Base-by-base conservation (phyloP, 352 stramenopile genomes). In the Globisporangium acanthophoron region DNA sequence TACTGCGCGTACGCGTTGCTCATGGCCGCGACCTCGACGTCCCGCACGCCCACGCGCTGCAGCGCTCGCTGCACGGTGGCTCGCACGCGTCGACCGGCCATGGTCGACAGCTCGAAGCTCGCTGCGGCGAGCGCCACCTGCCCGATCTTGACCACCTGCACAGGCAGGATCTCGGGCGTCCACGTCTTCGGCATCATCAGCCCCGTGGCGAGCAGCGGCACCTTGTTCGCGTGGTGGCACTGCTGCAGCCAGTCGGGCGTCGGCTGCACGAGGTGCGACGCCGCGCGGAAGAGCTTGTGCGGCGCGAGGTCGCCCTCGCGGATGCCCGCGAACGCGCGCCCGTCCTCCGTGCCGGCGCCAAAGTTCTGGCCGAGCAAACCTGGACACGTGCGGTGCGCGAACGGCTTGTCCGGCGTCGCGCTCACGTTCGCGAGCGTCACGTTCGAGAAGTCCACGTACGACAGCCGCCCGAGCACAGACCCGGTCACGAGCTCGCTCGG, bases 1-100 rank as follows among this genome's bases (percentile, higher is more conserved):
- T 90, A 90, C 33, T 68, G 59, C 27, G 73, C 68, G 58, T 90
- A 90, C 1, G 61, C 76, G 55, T 91, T 90, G 27, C 61, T 80
- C 52, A 85, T 64, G 2, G 76, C 66, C 13, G 65, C 67, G 13
- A 89, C 11, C 56, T 85, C 78, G 0, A 87, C 70, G 58, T 85
- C 64, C 12, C 48, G 76, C 15, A 81, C 68, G 15, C 69, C 68
- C 0, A 43, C 62, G 1, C 33, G n/a, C 3, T 27, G 40, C 5
- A 88, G 45, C 7, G 58, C 73, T 2, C 12, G 54, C 55, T 71
- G 67, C 11, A 87, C 46, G 0, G 76, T 73, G 3, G 56, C 41
- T 18, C 70, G 63, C 16, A 89, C 87, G 6, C 79, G 67, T 21
- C 76, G 62, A 1, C 79, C 79, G n/a, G 77, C 45, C 79, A 88